Evolutionary conservation across 768 basidiomycete genomes (phyloP).

Genomic region (Mycena venus): DNA sequence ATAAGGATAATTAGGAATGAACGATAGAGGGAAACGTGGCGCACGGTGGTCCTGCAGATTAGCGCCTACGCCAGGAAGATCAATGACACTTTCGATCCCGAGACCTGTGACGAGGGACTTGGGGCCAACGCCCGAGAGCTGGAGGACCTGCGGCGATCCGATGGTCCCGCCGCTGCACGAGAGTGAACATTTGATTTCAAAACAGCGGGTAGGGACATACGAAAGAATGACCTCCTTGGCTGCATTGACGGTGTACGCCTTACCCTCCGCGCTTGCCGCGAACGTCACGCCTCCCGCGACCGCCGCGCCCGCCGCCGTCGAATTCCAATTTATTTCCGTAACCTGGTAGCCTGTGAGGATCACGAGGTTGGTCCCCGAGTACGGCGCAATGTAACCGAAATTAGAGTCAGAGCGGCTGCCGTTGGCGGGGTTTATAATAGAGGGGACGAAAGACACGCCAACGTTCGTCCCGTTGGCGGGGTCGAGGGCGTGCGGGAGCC

Average conservation of each 20-base stretch:
- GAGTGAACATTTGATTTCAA: not conserved
- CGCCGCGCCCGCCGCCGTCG: slow-evolving; percentile 26
- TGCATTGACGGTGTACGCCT: slow-evolving; percentile 26
- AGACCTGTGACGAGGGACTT: slow-evolving; percentile 21
- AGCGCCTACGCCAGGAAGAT: slow-evolving; percentile 31
- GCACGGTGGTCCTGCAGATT: slow-evolving; percentile 34
- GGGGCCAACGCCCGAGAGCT: slow-evolving; percentile 32
- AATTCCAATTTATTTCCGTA: slow-evolving; percentile 31
- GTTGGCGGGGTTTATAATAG: slow-evolving; percentile 33
- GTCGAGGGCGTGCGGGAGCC: slow-evolving; percentile 24
- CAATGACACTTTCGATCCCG: slow-evolving; percentile 30
- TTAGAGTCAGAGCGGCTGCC: slow-evolving; percentile 34
- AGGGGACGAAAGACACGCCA: slow-evolving; percentile 31
- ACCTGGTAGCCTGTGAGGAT: slow-evolving; percentile 35
- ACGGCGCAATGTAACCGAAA: slow-evolving; percentile 34
- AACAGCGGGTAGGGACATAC: slow-evolving; percentile 6
- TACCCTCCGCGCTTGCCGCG: slow-evolving; percentile 16
- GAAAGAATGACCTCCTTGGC: slow-evolving; percentile 35
- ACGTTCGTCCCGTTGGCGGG: slow-evolving; percentile 31
- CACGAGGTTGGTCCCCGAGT: slow-evolving; percentile 26
- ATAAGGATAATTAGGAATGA: not conserved
- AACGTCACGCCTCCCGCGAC: slow-evolving; percentile 34
- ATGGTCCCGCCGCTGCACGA: slow-evolving; percentile 23
- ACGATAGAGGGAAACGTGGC: not conserved
- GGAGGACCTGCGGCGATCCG: slow-evolving; percentile 31